Evolutionary conservation across 1,139 yeast species (phyloP), one percentile per base, ranked within the genome.

Genomic region (Kodamaea arcana): DNA sequence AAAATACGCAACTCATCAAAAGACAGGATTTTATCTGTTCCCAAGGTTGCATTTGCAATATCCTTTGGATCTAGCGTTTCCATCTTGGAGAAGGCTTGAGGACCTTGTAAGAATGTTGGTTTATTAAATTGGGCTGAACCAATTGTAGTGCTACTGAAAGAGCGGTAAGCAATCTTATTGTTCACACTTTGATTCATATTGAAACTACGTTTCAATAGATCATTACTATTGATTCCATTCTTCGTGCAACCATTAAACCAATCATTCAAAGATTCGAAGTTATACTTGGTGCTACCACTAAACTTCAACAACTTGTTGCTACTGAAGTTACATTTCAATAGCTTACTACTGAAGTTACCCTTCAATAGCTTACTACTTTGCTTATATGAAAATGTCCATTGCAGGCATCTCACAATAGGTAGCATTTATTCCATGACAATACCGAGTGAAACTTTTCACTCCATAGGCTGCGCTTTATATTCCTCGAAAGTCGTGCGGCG

Each of bases 1-100:
- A 80, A 64, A 16, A 92, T 64, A 38, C 79, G 72, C 39, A 90
- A 65, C 31, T 81, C 78, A 13, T 75, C 74, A 50, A 90, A 88
- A 14, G 72, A 64, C 2, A 69, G 64, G 31, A 86, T 75, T 47
- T 47, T 43, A 24, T 46, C 49, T 6, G 48, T 40, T n/a, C 48
- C 54, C 5, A 42, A 35, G 22, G 45, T 43, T 3, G 54, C 44
- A n/a, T 41, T 35, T 28, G 48, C 56, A 15, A 50, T 35, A 26
- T 40, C 43, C 40, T 24, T 29, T 24, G 31, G 35, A 12, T 30
- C 25, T 22, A 33, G 30, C 8, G 32, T 37, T 27, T 38, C 39
- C 39, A 38, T 31, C 25, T 35, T 38, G 17, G 39, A 35, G 26
- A 38, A 38, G 10, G 33, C 29, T 27, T 27, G 4, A 8, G 41